Evolutionary conservation across 148 eudicot genomes (phyloP).

Genomic region (Drosera capensis): DNA sequence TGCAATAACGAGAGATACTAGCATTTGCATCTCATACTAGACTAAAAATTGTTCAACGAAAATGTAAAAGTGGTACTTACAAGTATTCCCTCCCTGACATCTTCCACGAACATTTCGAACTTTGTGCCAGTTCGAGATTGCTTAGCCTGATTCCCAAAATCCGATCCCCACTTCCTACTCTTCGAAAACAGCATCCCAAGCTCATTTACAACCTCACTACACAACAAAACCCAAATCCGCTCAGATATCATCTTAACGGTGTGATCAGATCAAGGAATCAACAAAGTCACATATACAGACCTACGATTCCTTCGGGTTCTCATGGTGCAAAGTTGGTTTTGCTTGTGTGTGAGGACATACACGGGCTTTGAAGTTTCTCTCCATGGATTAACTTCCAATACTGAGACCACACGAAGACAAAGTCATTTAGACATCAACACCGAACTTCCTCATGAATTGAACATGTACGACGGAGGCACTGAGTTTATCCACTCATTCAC

Average conservation of each 20-base stretch:
- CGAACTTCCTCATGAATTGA: too few species aligned
- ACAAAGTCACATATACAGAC: conserved; percentile 15
- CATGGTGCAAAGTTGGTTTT: conserved; percentile 93
- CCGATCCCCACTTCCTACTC: conserved; percentile 38
- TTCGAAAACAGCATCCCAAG: conserved; percentile 74
- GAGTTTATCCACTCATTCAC: too few species aligned
- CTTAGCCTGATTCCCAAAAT: conserved; percentile 39
- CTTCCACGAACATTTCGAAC: conserved; percentile 96
- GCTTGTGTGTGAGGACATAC: conserved; percentile 78
- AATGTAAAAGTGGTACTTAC: conserved; percentile 26
- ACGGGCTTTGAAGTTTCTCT: conserved; percentile 75
- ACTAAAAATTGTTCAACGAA: not conserved
- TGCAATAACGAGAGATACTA: conserved; percentile 6
- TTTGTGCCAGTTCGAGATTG: conserved; percentile 34
- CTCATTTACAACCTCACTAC: conserved; percentile 94
- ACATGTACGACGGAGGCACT: too few species aligned
- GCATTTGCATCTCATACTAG: not conserved
- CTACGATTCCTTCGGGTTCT: conserved; percentile 83
- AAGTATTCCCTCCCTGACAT: conserved; percentile 82
- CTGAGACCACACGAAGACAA: conserved; percentile 18
- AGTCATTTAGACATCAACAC: too few species aligned
- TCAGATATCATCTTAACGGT: not conserved
- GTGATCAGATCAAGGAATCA: not conserved
- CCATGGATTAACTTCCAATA: conserved; percentile 91
- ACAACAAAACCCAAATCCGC: conserved; percentile 7